A percentile compares a stretch with the other conserved stretches of the same genome.
These are phyloP conservation scores for Symbiotaphrina buchneri DNA, from an alignment of 495 filamentous ascomycete genomes.

Conservation along the genomic window DNA sequence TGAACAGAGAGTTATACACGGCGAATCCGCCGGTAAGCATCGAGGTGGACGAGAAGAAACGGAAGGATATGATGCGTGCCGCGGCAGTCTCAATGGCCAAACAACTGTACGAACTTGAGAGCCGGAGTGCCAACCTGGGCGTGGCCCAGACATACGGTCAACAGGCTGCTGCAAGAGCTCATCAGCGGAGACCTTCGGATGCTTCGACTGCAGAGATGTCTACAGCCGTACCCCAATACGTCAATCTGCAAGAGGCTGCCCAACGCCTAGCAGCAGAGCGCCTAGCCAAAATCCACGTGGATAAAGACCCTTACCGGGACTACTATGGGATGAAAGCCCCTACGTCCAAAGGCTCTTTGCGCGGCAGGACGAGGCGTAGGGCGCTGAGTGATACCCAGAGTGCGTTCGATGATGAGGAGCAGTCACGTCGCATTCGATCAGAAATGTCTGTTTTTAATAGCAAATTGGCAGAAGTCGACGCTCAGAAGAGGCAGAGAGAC, in stretches of 20 bases:
- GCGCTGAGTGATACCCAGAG: conserved; percentile 43
- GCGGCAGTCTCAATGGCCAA: conserved; percentile 76
- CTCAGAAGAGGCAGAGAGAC: conserved; percentile 50
- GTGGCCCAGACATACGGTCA: conserved; percentile 9
- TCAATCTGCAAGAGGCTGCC: conserved; percentile 58
- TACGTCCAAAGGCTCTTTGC: conserved; percentile 28
- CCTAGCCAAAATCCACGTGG: conserved; percentile 54
- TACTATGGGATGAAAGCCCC: conserved; percentile 43
- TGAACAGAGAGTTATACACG: conserved; percentile 43
- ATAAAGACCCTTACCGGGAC: conserved; percentile 41
- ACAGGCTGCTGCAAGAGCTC: conserved; percentile 18
- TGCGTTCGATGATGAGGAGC: conserved; percentile 31
- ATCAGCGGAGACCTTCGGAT: conserved; percentile 14
- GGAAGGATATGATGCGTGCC: conserved; percentile 46
- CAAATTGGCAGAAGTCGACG: conserved; percentile 44
- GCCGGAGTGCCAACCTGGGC: conserved; percentile 14
- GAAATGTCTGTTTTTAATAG: conserved; percentile 61
- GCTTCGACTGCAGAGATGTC: conserved; percentile 4
- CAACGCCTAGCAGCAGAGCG: conserved; percentile 69
- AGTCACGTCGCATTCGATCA: conserved; percentile 46
- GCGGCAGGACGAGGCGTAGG: conserved; percentile 31
- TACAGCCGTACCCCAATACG: conserved; percentile 18
- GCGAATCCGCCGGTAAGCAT: conserved; percentile 46
- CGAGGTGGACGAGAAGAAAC: conserved; percentile 52
- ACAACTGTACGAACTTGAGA: conserved; percentile 50